Conservation (phyloP, 1,284 basidiomycete genomes). For the Mixia osmundae region DNA sequence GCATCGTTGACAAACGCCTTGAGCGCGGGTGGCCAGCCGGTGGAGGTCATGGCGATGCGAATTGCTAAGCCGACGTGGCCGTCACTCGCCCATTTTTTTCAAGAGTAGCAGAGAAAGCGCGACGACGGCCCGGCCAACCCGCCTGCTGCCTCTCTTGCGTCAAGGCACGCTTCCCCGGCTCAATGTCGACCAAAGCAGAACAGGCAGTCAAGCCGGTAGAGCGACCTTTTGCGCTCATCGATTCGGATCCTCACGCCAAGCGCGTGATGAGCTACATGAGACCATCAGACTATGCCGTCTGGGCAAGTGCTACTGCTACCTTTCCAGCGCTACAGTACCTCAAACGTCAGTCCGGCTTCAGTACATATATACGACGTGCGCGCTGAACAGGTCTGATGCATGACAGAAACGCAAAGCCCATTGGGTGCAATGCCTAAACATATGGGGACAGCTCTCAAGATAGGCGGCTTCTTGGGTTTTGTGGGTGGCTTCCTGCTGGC, state of each 20-base stretch:
- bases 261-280: conserved; percentile 81
- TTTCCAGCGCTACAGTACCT: conserved; percentile 50
- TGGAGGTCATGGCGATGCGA: too few relatives aligned
- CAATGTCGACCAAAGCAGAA: too few relatives aligned
- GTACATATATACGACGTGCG: background rate
- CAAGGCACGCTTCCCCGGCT: too few relatives aligned
- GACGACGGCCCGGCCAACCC: too few relatives aligned
- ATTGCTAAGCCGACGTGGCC: too few relatives aligned
- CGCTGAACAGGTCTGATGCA: background rate
- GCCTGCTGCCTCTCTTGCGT: too few relatives aligned
- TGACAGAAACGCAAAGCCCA: conserved; percentile 27
- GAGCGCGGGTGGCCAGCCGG: conserved; percentile 7
- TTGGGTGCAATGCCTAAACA: conserved; percentile 6
- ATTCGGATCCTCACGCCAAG: conserved; percentile 55
- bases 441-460: conserved; percentile 23
- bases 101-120: too few relatives aligned
- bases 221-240: conserved; percentile 15
- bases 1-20: conserved; percentile 19
- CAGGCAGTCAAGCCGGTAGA: conserved; percentile 12
- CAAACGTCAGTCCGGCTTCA: conserved; percentile 32
- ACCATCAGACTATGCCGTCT: conserved; percentile 59
- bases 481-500: conserved; percentile 77
- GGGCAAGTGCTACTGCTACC: conserved; percentile 56
- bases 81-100: too few relatives aligned
- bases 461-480: conserved; percentile 38